Percentiles rank a stretch among this genome's conserved stretches.
Conservation (phyloP, 2,329 filamentous ascomycete species). For the Paraphoma sp. region DNA sequence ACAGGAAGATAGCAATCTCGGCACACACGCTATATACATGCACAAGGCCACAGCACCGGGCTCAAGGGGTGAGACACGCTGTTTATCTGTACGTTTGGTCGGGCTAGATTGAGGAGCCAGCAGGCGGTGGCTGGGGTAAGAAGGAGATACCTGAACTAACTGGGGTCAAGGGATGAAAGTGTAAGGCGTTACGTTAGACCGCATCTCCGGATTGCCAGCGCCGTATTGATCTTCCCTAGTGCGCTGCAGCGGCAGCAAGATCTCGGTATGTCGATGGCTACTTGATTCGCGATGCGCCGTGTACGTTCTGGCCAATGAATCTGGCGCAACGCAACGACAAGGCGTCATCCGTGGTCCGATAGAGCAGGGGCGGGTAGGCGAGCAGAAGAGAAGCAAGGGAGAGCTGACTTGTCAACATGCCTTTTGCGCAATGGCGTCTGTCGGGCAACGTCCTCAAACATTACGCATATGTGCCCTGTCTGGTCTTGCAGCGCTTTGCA, state of each 20-base stretch:
- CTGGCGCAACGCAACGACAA: slow-evolving; percentile 19
- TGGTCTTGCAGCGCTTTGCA: slow-evolving; percentile 34
- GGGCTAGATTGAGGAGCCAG: slow-evolving; percentile 20
- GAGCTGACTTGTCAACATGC: slow-evolving; percentile 38
- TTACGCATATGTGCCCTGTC: slow-evolving; percentile 21
- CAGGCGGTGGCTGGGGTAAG: slow-evolving; percentile 31
- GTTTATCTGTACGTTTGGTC: slow-evolving; percentile 33
- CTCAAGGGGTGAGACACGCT: slow-evolving; percentile 41
- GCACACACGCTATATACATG: slow-evolving; percentile 42
- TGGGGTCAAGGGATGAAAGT: slow-evolving; percentile 20
- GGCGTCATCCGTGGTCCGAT: slow-evolving; percentile 27
- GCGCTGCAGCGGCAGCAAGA: slow-evolving; percentile 28
- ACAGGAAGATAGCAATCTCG: slow-evolving; percentile 37
- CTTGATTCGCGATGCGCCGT: slow-evolving; percentile 23
- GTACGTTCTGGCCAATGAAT: slow-evolving; percentile 29
- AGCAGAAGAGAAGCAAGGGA: slow-evolving; percentile 42
- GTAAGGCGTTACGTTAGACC: slow-evolving; percentile 40
- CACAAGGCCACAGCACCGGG: slow-evolving; percentile 32
- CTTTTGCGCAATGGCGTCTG: slow-evolving; percentile 30
- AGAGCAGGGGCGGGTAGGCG: slow-evolving; percentile 29
- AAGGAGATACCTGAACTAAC: slow-evolving; percentile 25
- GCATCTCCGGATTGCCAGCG: slow-evolving; percentile 29
- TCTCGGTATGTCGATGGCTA: slow-evolving; percentile 31
- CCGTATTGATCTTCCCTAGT: slow-evolving; percentile 32
- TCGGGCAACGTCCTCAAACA: slow-evolving; percentile 39